Evolutionary conservation across 2,329 filamentous ascomycete species (phyloP), one percentile per base, ranked within the genome.

Genomic region (Apiospora malaysiana): DNA sequence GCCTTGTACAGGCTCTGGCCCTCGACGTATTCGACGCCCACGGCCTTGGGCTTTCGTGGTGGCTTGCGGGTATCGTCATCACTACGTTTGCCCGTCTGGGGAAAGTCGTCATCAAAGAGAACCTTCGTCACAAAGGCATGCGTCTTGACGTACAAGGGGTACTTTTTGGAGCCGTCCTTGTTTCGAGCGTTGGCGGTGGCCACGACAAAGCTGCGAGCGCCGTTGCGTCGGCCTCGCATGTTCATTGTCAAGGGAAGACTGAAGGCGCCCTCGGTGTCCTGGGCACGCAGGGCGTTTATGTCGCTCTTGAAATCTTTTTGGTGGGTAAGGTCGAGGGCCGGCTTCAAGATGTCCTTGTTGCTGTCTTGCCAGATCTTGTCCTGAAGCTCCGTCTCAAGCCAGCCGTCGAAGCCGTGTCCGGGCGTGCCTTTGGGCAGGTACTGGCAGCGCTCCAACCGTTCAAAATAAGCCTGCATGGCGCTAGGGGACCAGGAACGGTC

Each of bases 401-500:
- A 90, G 8, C 87, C 88, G 68, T 84, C 77, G 73, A 85, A 88
- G 1, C 88, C 89, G 74, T 90, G 88, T 2, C 86, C 86, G 18
- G 79, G 46, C 10, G 83, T 72, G 18, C 81, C 82, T 67, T 63
- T 69, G 21, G 79, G 80, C 2, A 83, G 68, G 21, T 71, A 71
- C 16, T 67, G 42, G 68, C 70, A 71, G 12, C 68, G 37, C 63
- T 71, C 68, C 12, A 71, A 49, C 23, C 14, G 14, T 21, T 70
- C 63, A 27, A 68, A 70, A 21, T 63, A 43, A 12, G 23, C n/a
- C 16, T 68, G 67, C 10, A 71, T 63, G 5, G 51, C 63, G 8
- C n/a, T 49, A 5, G 45, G 66, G 23, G 25, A 63, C 70, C 70
- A 71, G 1, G 45, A 59, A 6, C 23, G n/a, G 40, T 71, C 70